A percentile compares a stretch with the other conserved stretches of the same genome.
Evolutionary conservation across 164 flowering plant species (phyloP).

Genomic region (Stephania japonica): DNA sequence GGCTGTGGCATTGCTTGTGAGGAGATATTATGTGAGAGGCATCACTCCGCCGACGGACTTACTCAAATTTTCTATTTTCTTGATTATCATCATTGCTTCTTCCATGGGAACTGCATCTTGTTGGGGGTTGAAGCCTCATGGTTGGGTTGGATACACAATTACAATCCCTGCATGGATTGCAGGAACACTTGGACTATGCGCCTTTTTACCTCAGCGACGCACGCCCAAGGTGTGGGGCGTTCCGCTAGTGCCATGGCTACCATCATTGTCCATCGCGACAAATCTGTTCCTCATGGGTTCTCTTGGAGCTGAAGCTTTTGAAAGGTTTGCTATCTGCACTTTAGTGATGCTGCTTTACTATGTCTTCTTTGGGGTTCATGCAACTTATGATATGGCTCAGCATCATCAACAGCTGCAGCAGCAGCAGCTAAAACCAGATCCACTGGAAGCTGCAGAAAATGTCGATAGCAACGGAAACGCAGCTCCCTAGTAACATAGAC

Average conservation of each 20-base stretch:
- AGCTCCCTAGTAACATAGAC: conserved; percentile 5
- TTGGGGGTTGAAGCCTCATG: conserved; percentile 37
- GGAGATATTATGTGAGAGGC: conserved; percentile 51
- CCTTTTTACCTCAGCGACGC: conserved; percentile 36
- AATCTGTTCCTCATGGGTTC: conserved; percentile 63
- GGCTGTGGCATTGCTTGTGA: conserved; percentile 56
- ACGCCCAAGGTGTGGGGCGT: conserved; percentile 60
- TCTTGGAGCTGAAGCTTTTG: conserved; percentile 30
- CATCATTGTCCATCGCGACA: conserved; percentile 50
- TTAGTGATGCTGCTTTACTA: conserved; percentile 48
- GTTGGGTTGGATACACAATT: conserved; percentile 44
- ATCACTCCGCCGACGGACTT: conserved; percentile 28
- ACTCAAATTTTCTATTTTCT: conserved; percentile 28
- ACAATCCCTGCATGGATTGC: conserved; percentile 43
- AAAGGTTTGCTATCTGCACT: conserved; percentile 52
- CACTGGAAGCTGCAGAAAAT: conserved; percentile 6
- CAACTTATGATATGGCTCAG: conserved; percentile 55
- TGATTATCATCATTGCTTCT: conserved; percentile 44
- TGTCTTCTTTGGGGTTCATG: conserved; percentile 54
- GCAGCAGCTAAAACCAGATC: background rate
- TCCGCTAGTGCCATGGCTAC: conserved; percentile 67
- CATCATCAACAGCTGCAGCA: conserved; percentile 20
- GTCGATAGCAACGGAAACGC: conserved; percentile 4
- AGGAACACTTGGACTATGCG: conserved; percentile 36
- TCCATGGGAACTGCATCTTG: conserved; percentile 46